Conservation (phyloP, 805 yeast genomes). For the Wickerhamomyces sydowiorum region DNA sequence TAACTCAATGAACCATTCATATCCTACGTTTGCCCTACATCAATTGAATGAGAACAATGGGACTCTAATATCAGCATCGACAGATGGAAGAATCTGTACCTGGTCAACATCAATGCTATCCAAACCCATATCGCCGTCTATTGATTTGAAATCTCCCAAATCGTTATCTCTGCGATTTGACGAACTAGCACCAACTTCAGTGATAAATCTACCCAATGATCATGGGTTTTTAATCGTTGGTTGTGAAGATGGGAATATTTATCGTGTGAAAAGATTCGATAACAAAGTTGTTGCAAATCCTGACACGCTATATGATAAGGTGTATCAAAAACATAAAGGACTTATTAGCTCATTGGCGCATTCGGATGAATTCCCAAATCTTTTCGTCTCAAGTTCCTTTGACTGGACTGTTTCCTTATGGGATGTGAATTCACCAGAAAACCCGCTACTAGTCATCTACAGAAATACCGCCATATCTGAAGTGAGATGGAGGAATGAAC, state of each 20-base stretch:
- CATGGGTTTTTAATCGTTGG: constrained; percentile 23
- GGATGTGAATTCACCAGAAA: constrained; percentile 13
- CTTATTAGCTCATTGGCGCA: constrained; percentile 20
- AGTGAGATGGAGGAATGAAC: constrained; percentile 20
- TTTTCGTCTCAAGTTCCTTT: constrained; percentile 24
- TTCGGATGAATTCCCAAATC: constrained; percentile 11
- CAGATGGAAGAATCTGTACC: constrained; percentile 25
- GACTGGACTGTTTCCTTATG: constrained; percentile 28
- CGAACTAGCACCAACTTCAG: constrained; percentile 24
- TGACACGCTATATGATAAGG: constrained; percentile 11
- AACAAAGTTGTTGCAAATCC: constrained; percentile 9
- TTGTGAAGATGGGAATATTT: constrained; percentile 28
- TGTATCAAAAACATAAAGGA: constrained; percentile 20
- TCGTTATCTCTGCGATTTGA: constrained; percentile 18
- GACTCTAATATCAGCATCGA: constrained; percentile 20
- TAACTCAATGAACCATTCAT: constrained; percentile 16
- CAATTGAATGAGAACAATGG: constrained; percentile 17
- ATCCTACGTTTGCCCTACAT: constrained; percentile 17
- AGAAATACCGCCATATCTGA: constrained; percentile 23
- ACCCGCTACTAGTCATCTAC: constrained; percentile 18
- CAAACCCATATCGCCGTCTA: constrained; percentile 16
- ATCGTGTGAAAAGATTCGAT: constrained; percentile 22
- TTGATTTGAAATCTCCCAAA: constrained; percentile 20
- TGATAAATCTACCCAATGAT: constrained; percentile 14
- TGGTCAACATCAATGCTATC: constrained; percentile 25